phyloP scores from a whole-genome alignment of 768 basidiomycete genomes.

The Mrakia blollopis region DNA sequence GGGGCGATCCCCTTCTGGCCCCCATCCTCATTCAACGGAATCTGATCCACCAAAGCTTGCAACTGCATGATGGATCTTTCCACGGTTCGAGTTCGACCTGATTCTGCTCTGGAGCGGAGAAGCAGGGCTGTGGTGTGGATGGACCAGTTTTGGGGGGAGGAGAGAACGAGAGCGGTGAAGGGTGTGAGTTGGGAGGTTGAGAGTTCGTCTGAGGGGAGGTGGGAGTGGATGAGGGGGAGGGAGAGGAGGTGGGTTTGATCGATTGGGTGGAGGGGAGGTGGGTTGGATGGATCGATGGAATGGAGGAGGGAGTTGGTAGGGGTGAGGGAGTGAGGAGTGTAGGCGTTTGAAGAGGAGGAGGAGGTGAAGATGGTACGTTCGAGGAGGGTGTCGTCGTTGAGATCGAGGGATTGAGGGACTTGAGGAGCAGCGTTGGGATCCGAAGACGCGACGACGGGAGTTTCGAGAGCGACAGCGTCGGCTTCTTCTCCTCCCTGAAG shows the following conservation, averaged over 20 bases:
- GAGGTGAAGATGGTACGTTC: constrained; percentile 85
- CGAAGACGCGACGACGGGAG: background rate
- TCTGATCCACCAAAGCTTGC: constrained; percentile 92
- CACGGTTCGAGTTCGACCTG: constrained; percentile 80
- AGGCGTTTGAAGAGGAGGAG: constrained; percentile 4
- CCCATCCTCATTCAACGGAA: constrained; percentile 38
- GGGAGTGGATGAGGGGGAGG: constrained; percentile 63
- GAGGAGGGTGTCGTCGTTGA: constrained; percentile 94
- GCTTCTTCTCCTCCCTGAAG: constrained; percentile 8
- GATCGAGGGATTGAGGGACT: constrained; percentile 69
- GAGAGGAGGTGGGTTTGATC: constrained; percentile 90
- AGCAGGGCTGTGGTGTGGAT: constrained; percentile 94
- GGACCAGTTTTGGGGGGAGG: constrained; percentile 90
- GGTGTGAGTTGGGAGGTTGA: constrained; percentile 88
- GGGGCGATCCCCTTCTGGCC: constrained; percentile 33
- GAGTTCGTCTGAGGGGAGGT: constrained; percentile 45
- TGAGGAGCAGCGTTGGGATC: background rate
- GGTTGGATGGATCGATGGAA: constrained; percentile 66
- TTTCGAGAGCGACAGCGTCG: constrained; percentile 11
- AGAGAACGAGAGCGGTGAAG: constrained; percentile 81
- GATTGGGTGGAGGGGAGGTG: constrained; percentile 82
- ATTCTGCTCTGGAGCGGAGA: constrained; percentile 84
- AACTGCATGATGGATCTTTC: constrained; percentile 89
- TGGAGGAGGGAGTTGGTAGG: constrained; percentile 45
- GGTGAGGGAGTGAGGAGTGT: constrained; percentile 42